Conservation (phyloP, 139 green algal species). For the Bryopsis sp. region DNA sequence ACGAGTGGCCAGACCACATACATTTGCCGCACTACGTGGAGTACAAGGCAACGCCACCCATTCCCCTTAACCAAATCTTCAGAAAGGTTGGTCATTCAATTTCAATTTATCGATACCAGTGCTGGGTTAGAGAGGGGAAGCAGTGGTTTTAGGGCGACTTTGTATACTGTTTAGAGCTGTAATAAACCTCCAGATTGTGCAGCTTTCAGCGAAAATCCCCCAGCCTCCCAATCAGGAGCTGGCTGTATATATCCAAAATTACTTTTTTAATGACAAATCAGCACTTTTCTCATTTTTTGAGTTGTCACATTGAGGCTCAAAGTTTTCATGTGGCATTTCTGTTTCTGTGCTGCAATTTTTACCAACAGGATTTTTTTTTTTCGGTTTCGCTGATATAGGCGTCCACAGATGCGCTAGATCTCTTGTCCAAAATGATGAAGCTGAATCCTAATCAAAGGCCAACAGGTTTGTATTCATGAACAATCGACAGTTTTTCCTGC, state of each 20-base stretch:
- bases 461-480: neutral
- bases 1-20: slow-evolving; percentile 51
- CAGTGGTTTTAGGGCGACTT: no score
- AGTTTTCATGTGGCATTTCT: no score
- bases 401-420: slow-evolving; percentile 18
- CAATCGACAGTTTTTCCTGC: neutral
- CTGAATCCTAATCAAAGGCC: slow-evolving; percentile 41
- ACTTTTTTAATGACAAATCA: no score
- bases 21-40: slow-evolving; percentile 50
- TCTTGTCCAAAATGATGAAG: slow-evolving; percentile 35
- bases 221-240: no score
- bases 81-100: slow-evolving; percentile 16
- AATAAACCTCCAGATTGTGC: no score
- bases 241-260: no score
- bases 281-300: no score
- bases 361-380: no score
- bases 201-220: no score
- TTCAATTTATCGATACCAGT: neutral
- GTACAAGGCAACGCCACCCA: slow-evolving; percentile 37
- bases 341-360: no score
- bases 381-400: slow-evolving; percentile 1
- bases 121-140: no score
- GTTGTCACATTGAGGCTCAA: slow-evolving; percentile 9
- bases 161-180: no score
- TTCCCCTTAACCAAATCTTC: slow-evolving; percentile 45